These are phyloP conservation scores for Vigna angularis DNA, from an alignment of 306 rosid genomes.

Conservation along the genomic window DNA sequence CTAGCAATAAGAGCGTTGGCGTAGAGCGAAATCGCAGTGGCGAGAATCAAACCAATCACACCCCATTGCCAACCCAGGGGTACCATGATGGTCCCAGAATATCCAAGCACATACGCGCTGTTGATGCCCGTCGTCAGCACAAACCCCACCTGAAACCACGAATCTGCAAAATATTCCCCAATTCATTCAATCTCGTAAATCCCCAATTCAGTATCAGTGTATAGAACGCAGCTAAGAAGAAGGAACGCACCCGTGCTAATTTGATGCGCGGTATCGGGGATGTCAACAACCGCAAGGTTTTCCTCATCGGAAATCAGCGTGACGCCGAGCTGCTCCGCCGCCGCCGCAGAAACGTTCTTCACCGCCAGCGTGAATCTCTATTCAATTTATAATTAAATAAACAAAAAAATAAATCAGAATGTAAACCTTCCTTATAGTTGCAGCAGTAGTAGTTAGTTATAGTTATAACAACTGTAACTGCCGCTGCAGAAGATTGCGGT, in stretches of 20 bases:
- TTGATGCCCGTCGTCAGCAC: slow-evolving; percentile 90
- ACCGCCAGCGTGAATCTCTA: slow-evolving; percentile 45
- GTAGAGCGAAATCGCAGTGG: slow-evolving; percentile 75
- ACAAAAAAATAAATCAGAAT: neutral
- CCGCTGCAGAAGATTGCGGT: neutral
- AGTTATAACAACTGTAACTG: neutral
- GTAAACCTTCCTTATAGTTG: neutral
- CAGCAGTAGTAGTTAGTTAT: too few relatives aligned
- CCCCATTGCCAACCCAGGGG: slow-evolving; percentile 89
- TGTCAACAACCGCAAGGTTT: slow-evolving; percentile 5
- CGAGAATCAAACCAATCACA: slow-evolving; percentile 71
- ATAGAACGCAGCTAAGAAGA: neutral
- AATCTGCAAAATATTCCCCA: slow-evolving; percentile 52
- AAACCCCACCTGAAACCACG: slow-evolving; percentile 93
- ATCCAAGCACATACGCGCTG: slow-evolving; percentile 92
- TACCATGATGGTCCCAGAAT: slow-evolving; percentile 89
- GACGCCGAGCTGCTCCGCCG: neutral
- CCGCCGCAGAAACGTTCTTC: neutral
- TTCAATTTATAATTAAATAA: neutral
- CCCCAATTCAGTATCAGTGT: neutral
- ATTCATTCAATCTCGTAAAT: neutral
- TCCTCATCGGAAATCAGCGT: slow-evolving; percentile 48
- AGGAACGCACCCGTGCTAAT: slow-evolving; percentile 68
- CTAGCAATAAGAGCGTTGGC: slow-evolving; percentile 85
- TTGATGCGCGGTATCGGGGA: slow-evolving; percentile 87